Evolutionary conservation across 768 basidiomycete genomes (phyloP).

Genomic region (Suillus americanus): DNA sequence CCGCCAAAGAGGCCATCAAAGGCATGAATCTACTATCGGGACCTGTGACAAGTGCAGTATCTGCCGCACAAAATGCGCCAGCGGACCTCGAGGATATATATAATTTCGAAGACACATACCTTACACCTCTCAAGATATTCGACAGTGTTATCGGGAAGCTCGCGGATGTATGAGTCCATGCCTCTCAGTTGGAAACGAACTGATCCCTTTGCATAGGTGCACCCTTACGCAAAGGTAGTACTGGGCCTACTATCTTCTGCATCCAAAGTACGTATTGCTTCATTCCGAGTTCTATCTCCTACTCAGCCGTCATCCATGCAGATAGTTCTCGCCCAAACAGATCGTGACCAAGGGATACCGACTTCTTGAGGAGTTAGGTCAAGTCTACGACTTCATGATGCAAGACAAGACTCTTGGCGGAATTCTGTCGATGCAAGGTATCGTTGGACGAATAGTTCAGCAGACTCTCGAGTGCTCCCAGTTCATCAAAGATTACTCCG

Average conservation of each 20-base stretch:
- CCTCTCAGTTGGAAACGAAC: not conserved
- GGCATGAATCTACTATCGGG: not conserved
- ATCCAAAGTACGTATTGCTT: not conserved
- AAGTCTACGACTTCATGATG: conserved; percentile 5
- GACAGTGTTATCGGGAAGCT: not conserved
- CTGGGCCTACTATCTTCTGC: not conserved
- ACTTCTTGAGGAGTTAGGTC: conserved; percentile 1
- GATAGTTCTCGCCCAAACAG: not conserved
- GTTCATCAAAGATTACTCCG: conserved; percentile 9
- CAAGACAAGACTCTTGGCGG: not conserved
- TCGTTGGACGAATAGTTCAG: not conserved
- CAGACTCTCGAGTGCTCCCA: conserved; percentile 6
- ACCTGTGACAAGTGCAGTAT: not conserved
- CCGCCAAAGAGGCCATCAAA: not conserved
- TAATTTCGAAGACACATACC: not conserved
- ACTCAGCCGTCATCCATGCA: not conserved
- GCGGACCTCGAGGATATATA: not conserved
- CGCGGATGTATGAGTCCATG: not conserved
- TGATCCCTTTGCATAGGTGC: not conserved
- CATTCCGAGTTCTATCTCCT: too few species aligned
- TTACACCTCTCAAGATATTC: not conserved
- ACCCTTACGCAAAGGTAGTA: conserved; percentile 6
- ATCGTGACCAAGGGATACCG: not conserved
- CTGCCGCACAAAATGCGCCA: not conserved
- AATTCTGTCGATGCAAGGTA: not conserved